A percentile compares a stretch with the other conserved stretches of the same genome.
phyloP scores from a whole-genome alignment of 257 asterid genomes.

The Coffea canephora region DNA sequence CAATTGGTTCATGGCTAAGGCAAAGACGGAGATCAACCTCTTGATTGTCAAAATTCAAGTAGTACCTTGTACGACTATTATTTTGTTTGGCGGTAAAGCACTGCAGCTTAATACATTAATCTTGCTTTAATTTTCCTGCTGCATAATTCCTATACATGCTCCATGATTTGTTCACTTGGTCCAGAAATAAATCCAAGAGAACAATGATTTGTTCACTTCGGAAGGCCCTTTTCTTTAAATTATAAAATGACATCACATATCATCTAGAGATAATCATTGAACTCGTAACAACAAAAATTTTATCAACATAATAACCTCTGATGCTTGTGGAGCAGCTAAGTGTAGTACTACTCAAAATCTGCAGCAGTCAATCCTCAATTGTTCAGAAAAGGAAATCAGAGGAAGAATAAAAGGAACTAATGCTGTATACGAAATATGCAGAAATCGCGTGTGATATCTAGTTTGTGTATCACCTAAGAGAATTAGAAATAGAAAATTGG shows the following conservation, averaged over 20 bases:
- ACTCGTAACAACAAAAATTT: background rate
- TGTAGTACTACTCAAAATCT: background rate
- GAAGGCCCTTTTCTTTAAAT: background rate
- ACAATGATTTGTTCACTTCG: background rate
- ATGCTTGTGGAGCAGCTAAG: background rate
- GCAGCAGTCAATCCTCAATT: background rate
- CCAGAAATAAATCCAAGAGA: background rate
- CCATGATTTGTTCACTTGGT: background rate
- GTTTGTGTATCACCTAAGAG: background rate
- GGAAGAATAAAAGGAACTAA: background rate
- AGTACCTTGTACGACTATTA: background rate
- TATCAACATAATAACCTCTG: background rate
- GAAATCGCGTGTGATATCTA: background rate
- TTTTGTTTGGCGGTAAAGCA: background rate
- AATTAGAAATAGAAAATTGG: background rate
- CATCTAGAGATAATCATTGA: background rate
- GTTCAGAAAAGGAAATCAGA: background rate
- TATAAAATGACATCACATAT: background rate
- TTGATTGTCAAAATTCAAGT: background rate
- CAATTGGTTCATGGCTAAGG: background rate
- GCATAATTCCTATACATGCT: background rate
- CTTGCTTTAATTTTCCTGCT: background rate
- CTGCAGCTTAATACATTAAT: background rate
- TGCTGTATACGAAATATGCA: background rate
- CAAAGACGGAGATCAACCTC: slow-evolving; percentile 4